Percentiles rank a stretch among this genome's conserved stretches.
Conservation (phyloP, 768 basidiomycete genomes). For the Calocera cornea region DNA sequence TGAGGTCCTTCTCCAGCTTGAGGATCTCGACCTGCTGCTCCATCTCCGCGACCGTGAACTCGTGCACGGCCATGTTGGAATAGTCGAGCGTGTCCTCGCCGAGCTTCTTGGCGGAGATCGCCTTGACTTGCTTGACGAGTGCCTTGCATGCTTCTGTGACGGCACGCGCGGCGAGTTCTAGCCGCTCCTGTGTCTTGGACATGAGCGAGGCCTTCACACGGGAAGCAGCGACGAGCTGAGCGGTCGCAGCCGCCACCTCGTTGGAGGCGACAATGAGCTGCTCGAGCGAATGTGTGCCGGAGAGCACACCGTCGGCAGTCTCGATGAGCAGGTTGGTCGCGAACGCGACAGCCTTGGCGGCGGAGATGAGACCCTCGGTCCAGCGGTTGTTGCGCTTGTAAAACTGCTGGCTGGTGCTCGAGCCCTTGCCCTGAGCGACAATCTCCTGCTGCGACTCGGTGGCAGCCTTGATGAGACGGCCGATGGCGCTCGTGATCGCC, state of each 20-base stretch:
- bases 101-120: slow-evolving; percentile 70
- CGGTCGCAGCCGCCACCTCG: slow-evolving; percentile 92
- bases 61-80: slow-evolving; percentile 81
- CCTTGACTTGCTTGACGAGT: slow-evolving; percentile 91
- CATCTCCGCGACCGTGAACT: slow-evolving; percentile 97
- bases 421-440: slow-evolving; percentile 86
- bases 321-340: slow-evolving; percentile 93
- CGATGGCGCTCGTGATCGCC: slow-evolving; percentile 92
- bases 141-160: slow-evolving; percentile 96
- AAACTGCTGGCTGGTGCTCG: slow-evolving; percentile 86
- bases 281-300: slow-evolving; percentile 91
- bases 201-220: slow-evolving; percentile 96
- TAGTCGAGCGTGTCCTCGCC: slow-evolving; percentile 70
- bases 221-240: slow-evolving; percentile 95
- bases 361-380: slow-evolving; percentile 98
- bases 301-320: slow-evolving; percentile 92
- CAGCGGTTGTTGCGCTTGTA: slow-evolving; percentile 99
- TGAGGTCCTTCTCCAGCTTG: slow-evolving; percentile 88
- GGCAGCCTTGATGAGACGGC: slow-evolving; percentile 85
- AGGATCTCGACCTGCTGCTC: slow-evolving; percentile 99
- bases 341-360: slow-evolving; percentile 94
- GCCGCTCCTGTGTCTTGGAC: slow-evolving; percentile 94
- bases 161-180: slow-evolving; percentile 92
- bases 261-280: slow-evolving; percentile 99
- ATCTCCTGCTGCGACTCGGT: slow-evolving; percentile 98